phyloP scores from a whole-genome alignment of 163 green algal species.

The Scenedesmus sp. region DNA sequence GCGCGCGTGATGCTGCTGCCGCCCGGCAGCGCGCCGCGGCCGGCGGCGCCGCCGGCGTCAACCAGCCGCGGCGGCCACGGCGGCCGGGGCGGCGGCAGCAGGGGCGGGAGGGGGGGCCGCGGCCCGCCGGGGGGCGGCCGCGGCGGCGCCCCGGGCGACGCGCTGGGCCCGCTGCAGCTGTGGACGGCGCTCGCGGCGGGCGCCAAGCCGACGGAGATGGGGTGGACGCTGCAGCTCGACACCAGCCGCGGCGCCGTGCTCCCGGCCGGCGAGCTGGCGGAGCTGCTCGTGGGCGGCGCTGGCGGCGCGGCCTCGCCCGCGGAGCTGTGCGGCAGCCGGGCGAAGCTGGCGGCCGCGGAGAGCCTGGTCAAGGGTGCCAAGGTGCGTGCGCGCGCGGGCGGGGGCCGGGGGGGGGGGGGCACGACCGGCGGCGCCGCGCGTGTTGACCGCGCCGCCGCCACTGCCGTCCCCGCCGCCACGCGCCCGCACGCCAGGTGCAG shows the following conservation, averaged over 20 bases:
- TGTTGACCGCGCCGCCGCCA: too few species aligned
- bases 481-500: too few species aligned
- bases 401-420: too few species aligned
- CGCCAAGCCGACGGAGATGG: background rate
- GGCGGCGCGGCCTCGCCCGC: background rate
- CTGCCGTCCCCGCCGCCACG: too few species aligned
- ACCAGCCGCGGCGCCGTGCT: slow-evolving; percentile 7
- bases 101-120: slow-evolving; percentile 2
- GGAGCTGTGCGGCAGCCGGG: background rate
- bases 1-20: slow-evolving; percentile 6
- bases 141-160: background rate
- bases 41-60: background rate
- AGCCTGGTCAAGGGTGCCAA: slow-evolving; percentile 11
- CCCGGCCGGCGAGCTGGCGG: background rate
- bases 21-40: background rate
- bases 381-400: too few species aligned
- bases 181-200: slow-evolving; percentile 9
- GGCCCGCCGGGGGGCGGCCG: background rate
- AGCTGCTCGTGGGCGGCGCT: background rate
- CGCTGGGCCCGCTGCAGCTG: slow-evolving; percentile 9
- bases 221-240: slow-evolving; percentile 7
- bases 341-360: slow-evolving; percentile 1
- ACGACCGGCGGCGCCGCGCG: too few species aligned
- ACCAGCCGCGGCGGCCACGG: background rate
- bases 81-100: background rate